Evolutionary conservation across 352 stramenopile species (phyloP).

Genomic region (Peronospora farinosa): DNA sequence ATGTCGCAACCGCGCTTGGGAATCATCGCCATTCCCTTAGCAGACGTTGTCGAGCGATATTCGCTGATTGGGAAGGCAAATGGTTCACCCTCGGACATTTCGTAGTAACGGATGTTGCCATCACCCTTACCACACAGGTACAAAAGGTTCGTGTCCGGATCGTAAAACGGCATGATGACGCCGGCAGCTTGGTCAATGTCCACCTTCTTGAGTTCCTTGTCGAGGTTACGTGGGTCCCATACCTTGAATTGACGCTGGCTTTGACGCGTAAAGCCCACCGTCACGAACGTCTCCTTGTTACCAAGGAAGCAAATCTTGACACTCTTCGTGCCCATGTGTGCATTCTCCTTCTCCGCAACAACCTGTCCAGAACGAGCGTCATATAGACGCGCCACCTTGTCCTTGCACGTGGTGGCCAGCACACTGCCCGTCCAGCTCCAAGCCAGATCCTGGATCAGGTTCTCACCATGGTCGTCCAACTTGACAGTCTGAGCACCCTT

Average conservation of each 20-base stretch:
- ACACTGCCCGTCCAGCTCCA: slow-evolving; percentile 96
- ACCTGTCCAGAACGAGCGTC: slow-evolving; percentile 89
- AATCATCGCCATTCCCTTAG: slow-evolving; percentile 97
- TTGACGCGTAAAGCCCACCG: slow-evolving; percentile 95
- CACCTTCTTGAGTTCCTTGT: slow-evolving; percentile 91
- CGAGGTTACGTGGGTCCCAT: slow-evolving; percentile 83
- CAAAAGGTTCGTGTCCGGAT: slow-evolving; percentile 95
- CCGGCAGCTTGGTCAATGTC: slow-evolving; percentile 97
- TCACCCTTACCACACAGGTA: slow-evolving; percentile 98
- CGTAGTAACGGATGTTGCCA: slow-evolving; percentile 98
- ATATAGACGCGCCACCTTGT: slow-evolving; percentile 96
- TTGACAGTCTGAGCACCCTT: slow-evolving; percentile 88
- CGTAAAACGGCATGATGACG: slow-evolving; percentile 99
- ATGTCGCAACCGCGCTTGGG: slow-evolving; percentile 98
- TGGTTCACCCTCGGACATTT: slow-evolving; percentile 94
- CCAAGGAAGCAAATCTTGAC: slow-evolving; percentile 96
- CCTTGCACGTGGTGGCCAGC: slow-evolving; percentile 95
- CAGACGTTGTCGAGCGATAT: slow-evolving; percentile 93
- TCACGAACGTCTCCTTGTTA: slow-evolving; percentile 93
- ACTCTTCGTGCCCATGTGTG: slow-evolving; percentile 97
- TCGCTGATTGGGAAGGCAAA: slow-evolving; percentile 90
- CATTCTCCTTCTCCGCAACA: slow-evolving; percentile 73
- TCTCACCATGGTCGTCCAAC: slow-evolving; percentile 77
- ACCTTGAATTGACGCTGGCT: slow-evolving; percentile 92
- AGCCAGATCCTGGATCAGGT: slow-evolving; percentile 95